Evolutionary conservation across 352 stramenopile species (phyloP).

Genomic region (Phytophthora pini): DNA sequence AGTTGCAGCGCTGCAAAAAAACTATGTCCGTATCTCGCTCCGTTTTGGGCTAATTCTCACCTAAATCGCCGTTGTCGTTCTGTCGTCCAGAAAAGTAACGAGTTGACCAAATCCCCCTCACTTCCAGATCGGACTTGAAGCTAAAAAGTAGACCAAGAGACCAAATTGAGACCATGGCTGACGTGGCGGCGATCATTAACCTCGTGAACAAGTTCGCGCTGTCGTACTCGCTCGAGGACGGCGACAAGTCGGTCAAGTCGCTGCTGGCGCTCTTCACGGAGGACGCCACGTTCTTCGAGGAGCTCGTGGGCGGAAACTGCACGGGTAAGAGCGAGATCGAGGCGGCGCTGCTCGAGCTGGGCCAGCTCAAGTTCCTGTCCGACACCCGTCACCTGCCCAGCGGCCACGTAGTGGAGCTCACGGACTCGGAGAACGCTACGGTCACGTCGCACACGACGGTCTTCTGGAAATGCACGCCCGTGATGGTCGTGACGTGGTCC

Average conservation of each 20-base stretch:
- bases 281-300: constrained; percentile 77
- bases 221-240: constrained; percentile 80
- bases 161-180: constrained; percentile 53
- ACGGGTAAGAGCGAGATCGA: constrained; percentile 75
- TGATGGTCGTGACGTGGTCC: constrained; percentile 86
- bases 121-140: constrained; percentile 37
- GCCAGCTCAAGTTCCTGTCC: constrained; percentile 78
- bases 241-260: constrained; percentile 70
- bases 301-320: constrained; percentile 75
- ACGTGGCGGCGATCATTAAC: constrained; percentile 82
- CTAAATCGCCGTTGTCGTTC: constrained; percentile 22
- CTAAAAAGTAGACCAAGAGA: constrained; percentile 11
- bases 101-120: constrained; percentile 16
- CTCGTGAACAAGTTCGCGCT: constrained; percentile 86
- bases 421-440: constrained; percentile 55
- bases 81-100: constrained; percentile 6
- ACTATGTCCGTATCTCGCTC: not conserved
- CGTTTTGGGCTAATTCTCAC: constrained; percentile 16
- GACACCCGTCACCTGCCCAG: constrained; percentile 85
- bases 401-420: constrained; percentile 79
- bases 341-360: constrained; percentile 69
- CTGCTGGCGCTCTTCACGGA: constrained; percentile 76
- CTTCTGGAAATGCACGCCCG: constrained; percentile 88
- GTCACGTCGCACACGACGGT: constrained; percentile 75
- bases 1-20: not conserved